Evolutionary conservation across 1,139 yeast species (phyloP).

Genomic region (Pichia sp.): DNA sequence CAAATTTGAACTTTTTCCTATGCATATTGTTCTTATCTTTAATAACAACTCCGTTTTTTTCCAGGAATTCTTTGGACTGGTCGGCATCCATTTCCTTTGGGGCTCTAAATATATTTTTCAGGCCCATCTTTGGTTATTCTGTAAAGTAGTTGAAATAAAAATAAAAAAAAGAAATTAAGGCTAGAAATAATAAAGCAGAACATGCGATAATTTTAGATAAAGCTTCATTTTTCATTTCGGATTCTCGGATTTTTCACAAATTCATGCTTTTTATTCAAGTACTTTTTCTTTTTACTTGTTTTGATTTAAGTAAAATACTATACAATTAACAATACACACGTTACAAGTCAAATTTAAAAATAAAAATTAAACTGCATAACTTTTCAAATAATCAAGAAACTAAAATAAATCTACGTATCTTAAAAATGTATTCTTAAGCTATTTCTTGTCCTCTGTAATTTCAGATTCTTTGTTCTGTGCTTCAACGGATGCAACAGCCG

Average conservation of each 20-base stretch:
- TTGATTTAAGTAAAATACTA: neutral
- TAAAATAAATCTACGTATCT: neutral
- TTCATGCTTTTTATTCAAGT: too few species aligned
- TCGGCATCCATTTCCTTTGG: conserved; percentile 56
- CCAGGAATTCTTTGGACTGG: conserved; percentile 45
- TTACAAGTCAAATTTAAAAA: neutral
- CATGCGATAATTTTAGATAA: neutral
- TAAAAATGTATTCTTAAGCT: neutral
- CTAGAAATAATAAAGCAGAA: neutral
- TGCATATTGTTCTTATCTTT: conserved; percentile 34
- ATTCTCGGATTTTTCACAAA: neutral
- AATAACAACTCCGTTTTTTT: conserved; percentile 48
- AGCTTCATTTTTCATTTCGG: neutral
- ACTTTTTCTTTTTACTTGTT: neutral
- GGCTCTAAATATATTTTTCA: conserved; percentile 48
- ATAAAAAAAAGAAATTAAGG: neutral
- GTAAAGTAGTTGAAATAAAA: neutral
- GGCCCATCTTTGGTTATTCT: conserved; percentile 24
- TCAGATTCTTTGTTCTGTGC: neutral
- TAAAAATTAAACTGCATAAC: neutral
- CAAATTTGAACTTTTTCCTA: conserved; percentile 45
- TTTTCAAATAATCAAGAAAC: neutral
- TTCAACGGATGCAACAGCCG: neutral
- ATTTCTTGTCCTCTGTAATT: neutral
- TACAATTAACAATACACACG: neutral